Base-by-base conservation (phyloP, 2,329 filamentous ascomycete genomes). In the Juglanconis sp. region DNA sequence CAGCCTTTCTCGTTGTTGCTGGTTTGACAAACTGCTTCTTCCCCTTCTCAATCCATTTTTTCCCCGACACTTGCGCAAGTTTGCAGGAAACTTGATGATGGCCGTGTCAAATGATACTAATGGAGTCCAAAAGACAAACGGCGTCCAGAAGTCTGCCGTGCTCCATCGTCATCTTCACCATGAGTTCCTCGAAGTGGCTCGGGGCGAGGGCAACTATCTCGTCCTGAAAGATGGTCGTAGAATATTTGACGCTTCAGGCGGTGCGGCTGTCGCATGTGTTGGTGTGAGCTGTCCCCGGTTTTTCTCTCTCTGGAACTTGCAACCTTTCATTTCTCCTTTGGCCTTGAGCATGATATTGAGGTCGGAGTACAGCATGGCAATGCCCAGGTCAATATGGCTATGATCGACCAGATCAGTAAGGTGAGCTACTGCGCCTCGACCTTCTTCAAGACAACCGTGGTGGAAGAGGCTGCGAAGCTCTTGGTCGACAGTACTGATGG, bases 181-280 rank as follows among this genome's bases (percentile, higher is more conserved):
- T n/a, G 57, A 69, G 1, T 75, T 77, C 52, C 69, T 71, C 8
- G 61, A 65, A 17, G 58, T 77, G n/a, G 64, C 68, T 15, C 64
- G 64, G 4, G 74, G 72, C 6, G 65, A 74, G 31, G 77, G 77
- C 2, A 74, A 73, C 60, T 72, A 74, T 59, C 67, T 80, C 4
- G 57, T 72, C 24, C 70, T 79, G 1, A 70, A 74, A 30, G 73
- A 77, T 62, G 78, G 77, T 13, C 71, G 69, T 6, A 70, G 64
- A 47, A 73, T 80, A 24, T 68, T 81, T 4, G 79, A 81, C 60
- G 78, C 76, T 9, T 77, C 74, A 7, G 74, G 77, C 7, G 79
- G 79, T 17, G 76, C 79, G 2, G 75, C 79, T 0, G 79, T 81
- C 35, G 73, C 77, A 7, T 79, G 77, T 64, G 67, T 81, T 34